Percentiles rank a stretch among this genome's conserved stretches.
Evolutionary conservation across 768 basidiomycete species (phyloP).

Genomic region (Naematelia encephala): DNA sequence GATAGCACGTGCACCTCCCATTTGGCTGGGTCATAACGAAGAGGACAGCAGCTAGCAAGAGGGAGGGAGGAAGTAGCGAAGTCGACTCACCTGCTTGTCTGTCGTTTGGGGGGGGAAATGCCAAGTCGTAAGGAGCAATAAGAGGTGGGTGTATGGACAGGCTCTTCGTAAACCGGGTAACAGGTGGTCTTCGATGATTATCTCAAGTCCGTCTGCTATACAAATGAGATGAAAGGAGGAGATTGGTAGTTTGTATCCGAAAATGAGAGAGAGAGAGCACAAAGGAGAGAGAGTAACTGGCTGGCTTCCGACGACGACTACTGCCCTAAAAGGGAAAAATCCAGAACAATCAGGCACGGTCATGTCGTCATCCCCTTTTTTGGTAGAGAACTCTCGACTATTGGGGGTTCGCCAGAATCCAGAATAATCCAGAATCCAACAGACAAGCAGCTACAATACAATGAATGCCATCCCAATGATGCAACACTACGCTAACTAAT

Average conservation of each 20-base stretch:
- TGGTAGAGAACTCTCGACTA: background rate
- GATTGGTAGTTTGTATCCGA: background rate
- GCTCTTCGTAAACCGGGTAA: too few species aligned
- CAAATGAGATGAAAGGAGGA: background rate
- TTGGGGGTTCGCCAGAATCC: too few species aligned
- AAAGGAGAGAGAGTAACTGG: background rate
- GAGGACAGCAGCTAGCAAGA: background rate
- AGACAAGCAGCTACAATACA: too few species aligned
- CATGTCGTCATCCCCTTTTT: background rate
- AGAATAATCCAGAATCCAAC: too few species aligned
- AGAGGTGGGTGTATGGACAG: too few species aligned
- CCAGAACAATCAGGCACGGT: background rate
- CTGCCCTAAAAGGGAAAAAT: background rate
- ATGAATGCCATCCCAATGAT: too few species aligned
- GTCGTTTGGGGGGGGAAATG: background rate
- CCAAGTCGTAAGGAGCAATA: too few species aligned
- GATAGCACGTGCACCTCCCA: too few species aligned
- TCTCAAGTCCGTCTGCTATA: too few species aligned
- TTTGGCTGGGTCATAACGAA: too few species aligned
- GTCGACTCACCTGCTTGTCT: background rate
- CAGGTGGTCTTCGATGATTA: too few species aligned
- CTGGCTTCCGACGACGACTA: background rate
- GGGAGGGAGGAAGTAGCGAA: background rate
- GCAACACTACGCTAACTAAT: background rate
- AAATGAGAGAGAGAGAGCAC: background rate